Conservation (phyloP, 495 filamentous ascomycete species). For the Penicillium nucicola region DNA sequence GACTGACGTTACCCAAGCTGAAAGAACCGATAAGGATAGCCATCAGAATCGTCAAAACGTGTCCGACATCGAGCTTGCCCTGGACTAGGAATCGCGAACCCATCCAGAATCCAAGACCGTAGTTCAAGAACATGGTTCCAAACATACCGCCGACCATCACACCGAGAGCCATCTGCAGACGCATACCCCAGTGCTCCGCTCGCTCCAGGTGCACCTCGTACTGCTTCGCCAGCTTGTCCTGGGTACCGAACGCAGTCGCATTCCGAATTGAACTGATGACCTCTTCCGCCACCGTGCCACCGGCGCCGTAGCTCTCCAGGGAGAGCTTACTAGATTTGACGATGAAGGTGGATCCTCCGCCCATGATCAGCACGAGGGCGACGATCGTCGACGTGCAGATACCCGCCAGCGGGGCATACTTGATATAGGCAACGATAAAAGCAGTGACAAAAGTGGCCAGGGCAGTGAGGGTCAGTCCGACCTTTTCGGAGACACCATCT, state of each 20-base stretch:
- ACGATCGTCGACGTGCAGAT: constrained; percentile 77
- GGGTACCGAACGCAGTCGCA: constrained; percentile 88
- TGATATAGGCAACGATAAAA: constrained; percentile 85
- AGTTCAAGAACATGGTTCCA: constrained; percentile 79
- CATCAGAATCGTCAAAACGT: constrained; percentile 76
- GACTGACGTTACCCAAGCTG: constrained; percentile 82
- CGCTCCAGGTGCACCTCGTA: constrained; percentile 71
- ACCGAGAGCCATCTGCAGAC: constrained; percentile 64
- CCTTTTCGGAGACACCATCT: constrained; percentile 84
- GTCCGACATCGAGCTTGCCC: constrained; percentile 54
- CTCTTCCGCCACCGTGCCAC: constrained; percentile 90
- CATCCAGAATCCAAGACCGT: constrained; percentile 93
- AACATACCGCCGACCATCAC: constrained; percentile 83
- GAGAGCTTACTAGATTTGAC: constrained; percentile 75
- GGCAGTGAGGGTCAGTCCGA: constrained; percentile 71
- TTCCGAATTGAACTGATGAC: constrained; percentile 92
- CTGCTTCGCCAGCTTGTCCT: constrained; percentile 79
- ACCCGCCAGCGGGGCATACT: constrained; percentile 79
- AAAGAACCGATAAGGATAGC: constrained; percentile 90
- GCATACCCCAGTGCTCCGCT: constrained; percentile 76
- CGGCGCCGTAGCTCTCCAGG: constrained; percentile 73
- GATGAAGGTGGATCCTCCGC: constrained; percentile 66
- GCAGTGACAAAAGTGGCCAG: constrained; percentile 78
- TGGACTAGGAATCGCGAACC: constrained; percentile 75
- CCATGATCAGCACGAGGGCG: constrained; percentile 73